phyloP scores from a whole-genome alignment of 2,329 filamentous ascomycete genomes.

The Epichloe hybrida region DNA sequence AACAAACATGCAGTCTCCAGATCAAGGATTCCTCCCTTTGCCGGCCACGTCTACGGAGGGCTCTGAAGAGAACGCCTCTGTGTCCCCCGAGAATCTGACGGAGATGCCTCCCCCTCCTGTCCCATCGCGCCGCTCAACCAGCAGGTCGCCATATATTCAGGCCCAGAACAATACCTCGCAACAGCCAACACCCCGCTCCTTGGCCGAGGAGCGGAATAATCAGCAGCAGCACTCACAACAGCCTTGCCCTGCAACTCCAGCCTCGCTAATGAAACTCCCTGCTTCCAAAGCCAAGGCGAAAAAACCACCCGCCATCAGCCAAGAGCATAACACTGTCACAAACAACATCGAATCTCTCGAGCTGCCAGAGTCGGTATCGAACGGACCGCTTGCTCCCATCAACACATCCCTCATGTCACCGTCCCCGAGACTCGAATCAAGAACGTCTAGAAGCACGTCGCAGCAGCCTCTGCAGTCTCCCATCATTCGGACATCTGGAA shows the following conservation, averaged over 20 bases:
- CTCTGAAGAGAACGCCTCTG: constrained; percentile 51
- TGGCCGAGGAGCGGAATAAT: constrained; percentile 4
- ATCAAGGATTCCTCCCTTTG: constrained; percentile 24
- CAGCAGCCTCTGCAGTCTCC: constrained; percentile 38
- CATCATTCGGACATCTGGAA: constrained; percentile 26
- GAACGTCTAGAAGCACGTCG: constrained; percentile 35
- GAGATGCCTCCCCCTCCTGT: constrained; percentile 60
- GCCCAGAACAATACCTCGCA: constrained; percentile 31
- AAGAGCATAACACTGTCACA: constrained; percentile 24
- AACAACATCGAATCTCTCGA: constrained; percentile 46
- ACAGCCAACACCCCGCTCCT: constrained; percentile 9
- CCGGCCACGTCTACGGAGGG: constrained; percentile 34
- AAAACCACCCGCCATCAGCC: constrained; percentile 21
- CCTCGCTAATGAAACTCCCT: constrained; percentile 70
- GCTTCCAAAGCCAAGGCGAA: constrained; percentile 39
- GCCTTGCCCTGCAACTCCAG: constrained; percentile 64
- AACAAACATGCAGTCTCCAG: constrained; percentile 16
- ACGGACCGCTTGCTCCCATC: constrained; percentile 18
- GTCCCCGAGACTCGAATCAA: constrained; percentile 23
- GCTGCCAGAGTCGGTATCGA: constrained; percentile 56
- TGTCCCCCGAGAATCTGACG: constrained; percentile 48
- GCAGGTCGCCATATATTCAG: constrained; percentile 53
- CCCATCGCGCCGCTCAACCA: constrained; percentile 49
- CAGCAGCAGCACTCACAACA: constrained; percentile 13
- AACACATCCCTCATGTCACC: constrained; percentile 29